Evolutionary conservation across 805 yeast species (phyloP), one percentile per base, ranked within the genome.

Genomic region (Hanseniaspora singularis): DNA sequence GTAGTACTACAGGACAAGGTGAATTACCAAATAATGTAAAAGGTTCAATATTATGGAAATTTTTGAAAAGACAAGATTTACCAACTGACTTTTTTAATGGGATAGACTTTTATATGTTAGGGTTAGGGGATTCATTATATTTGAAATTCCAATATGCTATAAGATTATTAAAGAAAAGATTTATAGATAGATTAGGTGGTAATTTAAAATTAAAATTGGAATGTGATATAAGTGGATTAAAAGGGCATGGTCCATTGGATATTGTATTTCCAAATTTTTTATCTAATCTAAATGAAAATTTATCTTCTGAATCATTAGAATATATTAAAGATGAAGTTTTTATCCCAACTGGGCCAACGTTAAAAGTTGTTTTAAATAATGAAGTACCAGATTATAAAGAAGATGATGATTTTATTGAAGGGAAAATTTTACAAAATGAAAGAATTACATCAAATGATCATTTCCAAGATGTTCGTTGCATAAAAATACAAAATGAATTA

Each of bases 1-100:
- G 94, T 58, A 79, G 96, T 1, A 89, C 98, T 0, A 81, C 95
- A 1, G 97, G 98, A 7, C 96, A 89, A 62, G 98, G 98, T 23
- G 95, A 82, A 51, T 62, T 89, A 28, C 97, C 98, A 0, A 63
- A 81, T 34, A 85, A 85, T 57, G 79, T 81, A 0, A 68, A 69
- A 52, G 49, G 49, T 10, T 50, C 54, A 16, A 55, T 59, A 2
- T 74, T 89, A 52, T 82, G 95, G 94, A 70, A 71, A 53, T 76
- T 81, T 51, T 61, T 92, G 54, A 71, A 85, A 49, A 75, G 73
- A 57, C 76, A 72, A 58, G 77, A 76, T 52, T 71, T 89, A 7
- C 71, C 92, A 66, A 24, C 53, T 0, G 75, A 76, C 54, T 64
- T 85, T 26, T 64, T 89, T 33, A 70, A 70, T 51, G 83, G 79